Percentiles rank a stretch among this genome's conserved stretches.
phyloP scores from a whole-genome alignment of 257 asterid genomes.

The Capsicum baccatum region DNA sequence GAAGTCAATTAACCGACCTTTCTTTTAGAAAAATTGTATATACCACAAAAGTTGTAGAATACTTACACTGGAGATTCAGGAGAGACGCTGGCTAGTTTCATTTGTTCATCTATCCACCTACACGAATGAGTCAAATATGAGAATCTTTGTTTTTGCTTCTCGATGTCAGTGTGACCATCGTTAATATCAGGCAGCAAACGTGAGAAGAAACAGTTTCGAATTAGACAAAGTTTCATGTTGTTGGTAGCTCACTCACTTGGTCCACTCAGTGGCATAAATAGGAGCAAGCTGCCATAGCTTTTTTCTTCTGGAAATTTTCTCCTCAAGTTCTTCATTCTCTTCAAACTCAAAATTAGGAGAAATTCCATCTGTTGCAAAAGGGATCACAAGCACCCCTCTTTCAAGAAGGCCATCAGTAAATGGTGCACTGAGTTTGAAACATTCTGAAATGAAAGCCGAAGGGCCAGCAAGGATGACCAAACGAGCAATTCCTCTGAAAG shows the following conservation, averaged over 20 bases:
- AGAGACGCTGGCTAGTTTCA: constrained; percentile 77
- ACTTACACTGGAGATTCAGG: constrained; percentile 95
- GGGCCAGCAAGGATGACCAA: constrained; percentile 90
- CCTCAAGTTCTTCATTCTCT: constrained; percentile 62
- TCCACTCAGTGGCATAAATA: constrained; percentile 66
- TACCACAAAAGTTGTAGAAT: constrained; percentile 24
- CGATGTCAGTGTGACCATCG: background rate
- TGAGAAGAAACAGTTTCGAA: constrained; percentile 18
- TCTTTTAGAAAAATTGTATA: background rate
- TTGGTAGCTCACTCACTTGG: constrained; percentile 59
- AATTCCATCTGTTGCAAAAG: constrained; percentile 72
- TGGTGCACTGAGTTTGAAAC: constrained; percentile 71
- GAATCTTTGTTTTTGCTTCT: constrained; percentile 2
- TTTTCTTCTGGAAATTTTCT: constrained; percentile 60
- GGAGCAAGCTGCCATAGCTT: constrained; percentile 94
- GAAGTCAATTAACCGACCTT: background rate
- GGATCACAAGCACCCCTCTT: constrained; percentile 86
- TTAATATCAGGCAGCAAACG: background rate
- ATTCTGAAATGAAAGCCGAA: constrained; percentile 67
- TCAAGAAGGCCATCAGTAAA: constrained; percentile 74
- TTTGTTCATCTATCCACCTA: constrained; percentile 97
- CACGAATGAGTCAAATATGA: constrained; percentile 28
- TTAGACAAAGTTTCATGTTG: background rate
- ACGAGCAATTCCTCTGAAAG: constrained; percentile 92
- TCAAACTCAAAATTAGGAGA: constrained; percentile 63